These are phyloP conservation scores for Aegilops speltoides DNA, from an alignment of 176 grass and related monocot species.

Conservation along the genomic window DNA sequence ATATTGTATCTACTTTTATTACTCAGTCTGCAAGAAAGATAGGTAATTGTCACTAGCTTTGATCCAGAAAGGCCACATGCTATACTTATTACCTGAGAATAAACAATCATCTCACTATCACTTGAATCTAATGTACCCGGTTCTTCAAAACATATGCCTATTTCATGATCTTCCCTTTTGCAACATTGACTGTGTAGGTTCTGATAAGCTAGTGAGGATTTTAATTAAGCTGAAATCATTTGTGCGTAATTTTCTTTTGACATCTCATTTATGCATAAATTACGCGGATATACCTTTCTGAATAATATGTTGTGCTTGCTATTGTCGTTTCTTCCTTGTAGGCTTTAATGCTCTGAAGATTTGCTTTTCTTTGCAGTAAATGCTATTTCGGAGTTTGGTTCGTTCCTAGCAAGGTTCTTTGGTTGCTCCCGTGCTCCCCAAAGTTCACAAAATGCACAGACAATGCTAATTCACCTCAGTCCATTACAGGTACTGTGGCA, in stretches of 20 bases:
- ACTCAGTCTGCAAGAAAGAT: conserved; percentile 38
- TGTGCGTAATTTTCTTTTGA: neutral
- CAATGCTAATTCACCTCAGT: conserved; percentile 44
- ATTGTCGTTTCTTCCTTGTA: neutral
- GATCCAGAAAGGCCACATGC: neutral
- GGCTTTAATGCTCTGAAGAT: conserved; percentile 4
- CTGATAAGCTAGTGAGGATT: neutral
- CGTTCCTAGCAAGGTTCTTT: conserved; percentile 46
- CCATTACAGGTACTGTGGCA: conserved; percentile 46
- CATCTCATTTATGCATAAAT: neutral
- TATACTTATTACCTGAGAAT: neutral
- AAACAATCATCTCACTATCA: too few species aligned
- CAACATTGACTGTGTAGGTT: neutral
- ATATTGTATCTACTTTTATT: conserved; percentile 36
- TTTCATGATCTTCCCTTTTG: neutral
- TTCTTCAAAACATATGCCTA: neutral
- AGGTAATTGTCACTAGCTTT: conserved; percentile 26
- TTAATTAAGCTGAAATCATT: neutral
- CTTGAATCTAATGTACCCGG: neutral
- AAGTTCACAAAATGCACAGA: conserved; percentile 36
- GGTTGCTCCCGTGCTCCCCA: conserved; percentile 28
- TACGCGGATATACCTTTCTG: neutral
- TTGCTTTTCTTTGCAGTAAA: conserved; percentile 45
- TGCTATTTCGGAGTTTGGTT: conserved; percentile 45
- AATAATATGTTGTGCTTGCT: neutral